Evolutionary conservation across 495 filamentous ascomycete species (phyloP), one percentile per base, ranked within the genome.

Genomic region (Hypoxylon subgilvum): DNA sequence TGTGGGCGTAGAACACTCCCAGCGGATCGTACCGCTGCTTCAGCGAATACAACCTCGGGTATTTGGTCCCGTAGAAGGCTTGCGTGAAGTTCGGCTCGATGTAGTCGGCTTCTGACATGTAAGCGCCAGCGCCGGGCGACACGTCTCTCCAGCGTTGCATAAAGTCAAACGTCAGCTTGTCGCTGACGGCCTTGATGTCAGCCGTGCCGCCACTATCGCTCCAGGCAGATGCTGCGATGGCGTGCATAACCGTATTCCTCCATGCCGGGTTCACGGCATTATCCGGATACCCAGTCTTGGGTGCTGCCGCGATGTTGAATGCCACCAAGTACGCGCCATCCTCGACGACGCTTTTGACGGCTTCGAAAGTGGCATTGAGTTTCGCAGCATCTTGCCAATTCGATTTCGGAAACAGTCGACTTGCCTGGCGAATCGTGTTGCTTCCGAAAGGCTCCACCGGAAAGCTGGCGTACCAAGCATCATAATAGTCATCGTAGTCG

Each of bases 51-150:
- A 83, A 58, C 2, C 58, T 67, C 0, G 56, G 40, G 43, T 81
- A 82, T 27, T 76, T 75, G 10, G 13, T 52, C 9, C 71, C 84
- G 52, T 77, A 87, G 70, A 85, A 87, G 0, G 77, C 70, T 67
- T 82, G 71, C 61, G 84, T 77, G 70, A 78, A 86, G 55, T 84
- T 63, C 0, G 84, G 82, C 56, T 86, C 82, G 27, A 76, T 70
- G 40, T 80, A 71, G 61, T 86, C 81, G 18, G 69, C 74, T 69
- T 82, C 76, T 18, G 63, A 69, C 27, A 78, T 61, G 55, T 79
- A 79, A 1, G 70, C 69, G 1, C 76, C 76, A 5, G 71, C 61
- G 3, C 71, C 73, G 1, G 70, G 73, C 0, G 74, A 71, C 14
- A 79, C 67, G 9, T 67, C 72, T 18, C 70, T 45, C 74, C 70